A percentile compares a stretch with the other conserved stretches of the same genome.
Conservation (phyloP, 2,329 filamentous ascomycete species). For the Aspergillus phoenicis region DNA sequence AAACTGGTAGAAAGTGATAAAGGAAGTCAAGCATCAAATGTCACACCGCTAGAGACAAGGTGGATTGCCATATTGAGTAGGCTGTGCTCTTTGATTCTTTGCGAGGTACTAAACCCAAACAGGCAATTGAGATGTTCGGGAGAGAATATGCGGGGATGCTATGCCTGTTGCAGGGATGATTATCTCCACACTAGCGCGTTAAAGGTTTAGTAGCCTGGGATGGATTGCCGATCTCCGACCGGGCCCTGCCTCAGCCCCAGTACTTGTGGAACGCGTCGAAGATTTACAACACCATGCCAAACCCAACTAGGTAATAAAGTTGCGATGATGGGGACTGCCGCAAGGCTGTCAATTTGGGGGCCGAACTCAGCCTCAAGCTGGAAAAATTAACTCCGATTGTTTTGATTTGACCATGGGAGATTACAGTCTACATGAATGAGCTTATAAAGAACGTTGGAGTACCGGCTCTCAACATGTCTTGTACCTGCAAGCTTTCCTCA, state of each 20-base stretch:
- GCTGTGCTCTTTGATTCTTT: not conserved
- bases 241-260: not conserved
- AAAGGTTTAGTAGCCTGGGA: not conserved
- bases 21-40: accelerated
- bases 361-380: not conserved
- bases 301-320: not conserved
- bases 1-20: no score
- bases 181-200: not conserved
- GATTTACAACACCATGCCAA: not conserved
- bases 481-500: not conserved
- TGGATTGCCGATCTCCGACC: not conserved
- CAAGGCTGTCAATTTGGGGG: not conserved
- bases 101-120: not conserved
- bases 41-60: no score
- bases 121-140: not conserved
- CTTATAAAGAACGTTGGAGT: not conserved
- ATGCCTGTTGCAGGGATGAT: not conserved
- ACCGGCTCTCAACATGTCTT: not conserved
- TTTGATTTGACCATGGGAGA: not conserved
- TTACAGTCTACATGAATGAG: not conserved
- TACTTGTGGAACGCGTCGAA: not conserved
- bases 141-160: not conserved
- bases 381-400: not conserved
- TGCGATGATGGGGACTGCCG: not conserved
- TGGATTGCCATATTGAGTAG: no score